Evolutionary conservation across 208 protist genomes (phyloP).

Genomic region (Leishmania aethiopica): DNA sequence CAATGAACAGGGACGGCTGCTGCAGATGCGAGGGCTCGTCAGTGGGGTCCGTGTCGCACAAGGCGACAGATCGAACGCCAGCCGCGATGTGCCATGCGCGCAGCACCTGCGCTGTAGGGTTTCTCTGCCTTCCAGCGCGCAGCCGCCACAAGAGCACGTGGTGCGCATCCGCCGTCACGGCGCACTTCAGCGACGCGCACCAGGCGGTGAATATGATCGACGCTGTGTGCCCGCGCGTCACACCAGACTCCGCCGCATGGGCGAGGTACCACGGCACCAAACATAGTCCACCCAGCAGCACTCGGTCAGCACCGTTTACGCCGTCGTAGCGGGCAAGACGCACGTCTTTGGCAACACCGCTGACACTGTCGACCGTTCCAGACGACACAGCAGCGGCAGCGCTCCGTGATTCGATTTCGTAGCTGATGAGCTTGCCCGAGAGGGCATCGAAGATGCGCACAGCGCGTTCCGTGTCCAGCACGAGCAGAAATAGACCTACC

Average conservation of each 20-base stretch:
- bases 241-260: conserved; percentile 35
- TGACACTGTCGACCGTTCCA: not conserved
- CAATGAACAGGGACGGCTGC: conserved; percentile 29
- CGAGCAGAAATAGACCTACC: conserved; percentile 54
- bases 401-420: conserved; percentile 8
- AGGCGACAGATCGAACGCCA: conserved; percentile 54
- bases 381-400: not conserved
- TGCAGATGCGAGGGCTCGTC: not conserved
- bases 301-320: conserved; percentile 45
- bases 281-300: conserved; percentile 75
- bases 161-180: conserved; percentile 76
- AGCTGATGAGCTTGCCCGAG: conserved; percentile 40
- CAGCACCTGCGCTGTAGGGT: conserved; percentile 19
- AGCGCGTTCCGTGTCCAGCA: conserved; percentile 74
- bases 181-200: conserved; percentile 42
- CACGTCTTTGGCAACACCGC: conserved; percentile 24
- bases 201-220: conserved; percentile 63
- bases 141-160: conserved; percentile 75
- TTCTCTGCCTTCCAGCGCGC: not conserved
- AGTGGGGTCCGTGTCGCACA: conserved; percentile 24
- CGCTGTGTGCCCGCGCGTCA: conserved; percentile 59
- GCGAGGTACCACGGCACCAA: conserved; percentile 71
- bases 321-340: conserved; percentile 74
- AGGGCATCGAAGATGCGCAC: conserved; percentile 76
- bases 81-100: conserved; percentile 54